Conservation (phyloP, 2,329 filamentous ascomycete genomes). For the Paramyrothecium roridum region DNA sequence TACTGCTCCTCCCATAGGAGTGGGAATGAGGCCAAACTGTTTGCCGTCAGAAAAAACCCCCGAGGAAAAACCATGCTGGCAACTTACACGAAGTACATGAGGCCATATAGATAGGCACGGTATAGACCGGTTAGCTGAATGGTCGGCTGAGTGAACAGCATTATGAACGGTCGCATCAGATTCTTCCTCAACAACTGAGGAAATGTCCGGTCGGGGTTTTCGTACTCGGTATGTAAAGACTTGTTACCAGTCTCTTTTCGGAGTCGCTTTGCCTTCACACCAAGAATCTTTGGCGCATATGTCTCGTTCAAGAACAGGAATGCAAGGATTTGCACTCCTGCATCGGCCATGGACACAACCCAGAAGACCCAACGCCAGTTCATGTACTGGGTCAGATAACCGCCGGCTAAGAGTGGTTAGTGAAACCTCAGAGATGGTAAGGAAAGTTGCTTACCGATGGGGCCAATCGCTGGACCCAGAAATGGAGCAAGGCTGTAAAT, state of each 20-base stretch:
- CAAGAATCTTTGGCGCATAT: conserved; percentile 28
- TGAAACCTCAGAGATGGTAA: background rate
- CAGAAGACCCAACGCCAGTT: conserved; percentile 45
- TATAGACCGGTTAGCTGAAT: conserved; percentile 47
- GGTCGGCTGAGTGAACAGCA: conserved; percentile 48
- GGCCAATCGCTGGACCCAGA: conserved; percentile 38
- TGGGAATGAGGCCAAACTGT: conserved; percentile 48
- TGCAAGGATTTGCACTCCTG: conserved; percentile 26
- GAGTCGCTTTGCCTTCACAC: conserved; percentile 20
- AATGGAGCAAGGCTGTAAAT: conserved; percentile 38
- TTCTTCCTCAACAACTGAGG: conserved; percentile 20
- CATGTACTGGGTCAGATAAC: conserved; percentile 31
- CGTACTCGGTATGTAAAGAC: conserved; percentile 21
- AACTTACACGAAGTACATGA: conserved; percentile 47
- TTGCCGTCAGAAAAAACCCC: background rate
- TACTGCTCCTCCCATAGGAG: conserved; percentile 45
- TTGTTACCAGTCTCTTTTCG: conserved; percentile 24
- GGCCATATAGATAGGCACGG: conserved; percentile 47
- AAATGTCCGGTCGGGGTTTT: conserved; percentile 20
- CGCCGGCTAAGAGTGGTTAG: conserved; percentile 23
- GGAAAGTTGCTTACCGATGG: conserved; percentile 24
- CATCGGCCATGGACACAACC: conserved; percentile 34
- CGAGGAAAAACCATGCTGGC: background rate
- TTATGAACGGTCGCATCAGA: conserved; percentile 42
- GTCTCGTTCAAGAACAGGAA: conserved; percentile 37